Evolutionary conservation across 345 rosid genomes (phyloP).

Genomic region (Eucalyptus leucophloia): DNA sequence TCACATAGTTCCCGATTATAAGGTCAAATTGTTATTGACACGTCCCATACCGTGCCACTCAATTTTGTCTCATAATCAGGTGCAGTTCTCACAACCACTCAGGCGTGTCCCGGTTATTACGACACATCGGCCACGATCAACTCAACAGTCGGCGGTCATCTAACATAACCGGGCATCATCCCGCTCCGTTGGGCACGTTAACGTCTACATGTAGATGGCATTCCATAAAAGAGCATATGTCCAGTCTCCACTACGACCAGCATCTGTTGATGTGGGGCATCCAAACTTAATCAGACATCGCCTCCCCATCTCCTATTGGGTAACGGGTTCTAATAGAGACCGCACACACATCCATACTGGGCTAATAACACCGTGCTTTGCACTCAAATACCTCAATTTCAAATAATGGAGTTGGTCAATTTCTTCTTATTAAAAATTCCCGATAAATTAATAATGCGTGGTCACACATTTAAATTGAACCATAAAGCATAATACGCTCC

Average conservation of each 20-base stretch:
- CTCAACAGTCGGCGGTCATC: rapidly evolving
- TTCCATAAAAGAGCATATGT: rapidly evolving
- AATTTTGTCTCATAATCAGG: too few relatives aligned
- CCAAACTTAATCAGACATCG: rapidly evolving
- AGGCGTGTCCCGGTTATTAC: rapidly evolving
- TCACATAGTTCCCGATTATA: rapidly evolving
- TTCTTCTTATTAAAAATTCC: too few relatives aligned
- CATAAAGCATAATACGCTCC: rapidly evolving
- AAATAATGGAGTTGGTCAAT: rapidly evolving
- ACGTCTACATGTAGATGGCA: too few relatives aligned
- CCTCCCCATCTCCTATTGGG: too few relatives aligned
- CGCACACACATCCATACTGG: too few relatives aligned
- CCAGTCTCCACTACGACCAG: rapidly evolving
- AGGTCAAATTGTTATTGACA: too few relatives aligned
- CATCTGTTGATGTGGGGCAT: too few relatives aligned
- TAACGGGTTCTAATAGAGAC: rapidly evolving
- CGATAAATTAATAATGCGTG: rapidly evolving
- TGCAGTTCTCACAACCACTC: too few relatives aligned
- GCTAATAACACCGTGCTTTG: too few relatives aligned
- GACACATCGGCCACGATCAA: rapidly evolving
- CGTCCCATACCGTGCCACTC: rapidly evolving
- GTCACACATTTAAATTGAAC: rapidly evolving
- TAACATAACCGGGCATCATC: rapidly evolving
- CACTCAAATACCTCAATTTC: too few relatives aligned
- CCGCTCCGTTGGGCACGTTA: rapidly evolving